Conservation (phyloP, 176 grass and related monocot genomes). For the Raddia distichophylla region DNA sequence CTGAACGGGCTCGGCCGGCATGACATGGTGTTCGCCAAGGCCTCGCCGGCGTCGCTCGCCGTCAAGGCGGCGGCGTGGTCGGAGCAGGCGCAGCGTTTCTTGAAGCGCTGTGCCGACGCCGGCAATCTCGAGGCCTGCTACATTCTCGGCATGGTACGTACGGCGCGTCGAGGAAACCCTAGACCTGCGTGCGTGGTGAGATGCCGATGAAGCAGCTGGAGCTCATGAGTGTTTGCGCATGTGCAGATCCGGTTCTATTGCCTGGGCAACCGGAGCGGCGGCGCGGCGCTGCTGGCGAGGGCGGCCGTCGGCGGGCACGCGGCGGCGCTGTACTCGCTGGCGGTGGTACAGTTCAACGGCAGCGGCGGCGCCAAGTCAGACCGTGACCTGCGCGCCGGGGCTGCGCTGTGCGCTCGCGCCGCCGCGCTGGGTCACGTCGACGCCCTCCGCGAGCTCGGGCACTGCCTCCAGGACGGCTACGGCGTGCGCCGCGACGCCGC, state of each 20-base stretch:
- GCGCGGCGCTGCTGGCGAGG: constrained; percentile 65
- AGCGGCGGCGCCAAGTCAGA: constrained; percentile 75
- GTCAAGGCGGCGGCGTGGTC: constrained; percentile 69
- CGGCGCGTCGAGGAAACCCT: neutral
- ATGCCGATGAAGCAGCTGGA: neutral
- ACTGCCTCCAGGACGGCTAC: constrained; percentile 93
- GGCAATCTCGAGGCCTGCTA: constrained; percentile 82
- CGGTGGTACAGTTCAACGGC: constrained; percentile 85
- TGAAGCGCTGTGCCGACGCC: constrained; percentile 62
- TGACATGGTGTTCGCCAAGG: constrained; percentile 65
- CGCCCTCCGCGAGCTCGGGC: constrained; percentile 85
- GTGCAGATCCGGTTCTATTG: constrained; percentile 85
- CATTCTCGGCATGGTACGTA: constrained; percentile 80
- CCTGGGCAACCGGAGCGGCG: constrained; percentile 56
- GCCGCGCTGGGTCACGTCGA: constrained; percentile 74
- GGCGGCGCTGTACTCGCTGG: constrained; percentile 76
- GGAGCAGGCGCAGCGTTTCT: constrained; percentile 54
- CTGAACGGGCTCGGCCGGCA: constrained; percentile 46
- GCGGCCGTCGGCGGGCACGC: constrained; percentile 76
- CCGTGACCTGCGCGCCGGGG: constrained; percentile 67
- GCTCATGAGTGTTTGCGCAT: neutral
- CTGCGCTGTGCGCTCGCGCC: constrained; percentile 72
- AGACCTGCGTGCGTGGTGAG: neutral
- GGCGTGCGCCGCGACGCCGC: constrained; percentile 62
- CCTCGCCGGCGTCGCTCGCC: constrained; percentile 54